Base-by-base conservation (phyloP, 495 filamentous ascomycete species). In the Extremus antarcticus region DNA sequence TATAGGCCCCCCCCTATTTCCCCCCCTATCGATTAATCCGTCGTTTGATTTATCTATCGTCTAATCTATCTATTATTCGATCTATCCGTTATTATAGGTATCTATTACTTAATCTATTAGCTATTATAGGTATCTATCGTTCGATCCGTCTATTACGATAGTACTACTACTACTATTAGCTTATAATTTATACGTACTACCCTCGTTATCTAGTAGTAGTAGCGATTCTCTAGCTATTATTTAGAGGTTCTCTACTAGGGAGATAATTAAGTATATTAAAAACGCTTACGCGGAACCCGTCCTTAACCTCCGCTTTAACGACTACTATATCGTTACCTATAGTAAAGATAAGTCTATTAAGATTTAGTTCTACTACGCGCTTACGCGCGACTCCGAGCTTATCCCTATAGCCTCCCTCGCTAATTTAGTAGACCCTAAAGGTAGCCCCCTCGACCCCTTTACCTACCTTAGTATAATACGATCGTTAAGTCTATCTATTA, bases 341-440 rank as follows among this genome's bases (percentile, higher is more conserved):
- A 95, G 90, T 50, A 99, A 97, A 65, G 92, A 99, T 68, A 90
- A 90, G 63, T 82, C 85, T 0, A 92, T 99, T 70, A 96, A 95
- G 63, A 79, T 97, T 11, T 99, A 92, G 82, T 95, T 87, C 64
- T 85, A 92, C 0, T 75, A 70, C 40, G 76, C 83, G 35, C 73
- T 98, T 10, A n/a, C 71, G 75, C 24, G 77, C 82, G 23, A 81
- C 78, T 15, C 81, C 89, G 40, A 56, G 11, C 50, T 58, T n/a
- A 38, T 62, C 7, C 59, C 59, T 10, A n/a, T 16, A 4, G 55
- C 64, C 77, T n/a, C 79, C 86, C 51, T 94, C 88, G 63, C 81
- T 79, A 9, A 69, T 55, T 1, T 75, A 56, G 61, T 53, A 15
- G 60, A n/a, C 50, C 50, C 10, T 55, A 65, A 15, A 17, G 29